Evolutionary conservation across 768 basidiomycete species (phyloP).

Genomic region (Leccinum variicolor): DNA sequence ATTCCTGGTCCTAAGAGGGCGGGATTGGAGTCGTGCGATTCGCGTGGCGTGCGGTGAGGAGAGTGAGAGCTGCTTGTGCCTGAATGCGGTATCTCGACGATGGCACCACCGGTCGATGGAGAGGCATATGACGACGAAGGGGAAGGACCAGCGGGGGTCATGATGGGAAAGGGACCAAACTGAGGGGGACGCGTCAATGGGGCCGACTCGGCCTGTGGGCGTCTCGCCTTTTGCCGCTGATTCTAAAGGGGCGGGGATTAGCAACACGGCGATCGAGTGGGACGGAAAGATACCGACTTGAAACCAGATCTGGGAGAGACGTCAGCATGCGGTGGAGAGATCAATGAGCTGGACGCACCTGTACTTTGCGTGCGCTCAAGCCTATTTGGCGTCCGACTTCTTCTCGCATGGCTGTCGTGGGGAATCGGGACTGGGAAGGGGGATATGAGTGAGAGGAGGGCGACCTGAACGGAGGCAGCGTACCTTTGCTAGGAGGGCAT

Average conservation of each 20-base stretch:
- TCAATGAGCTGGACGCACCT: constrained; percentile 49
- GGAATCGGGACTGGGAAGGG: constrained; percentile 71
- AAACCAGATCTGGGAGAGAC: constrained; percentile 72
- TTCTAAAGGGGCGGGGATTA: constrained; percentile 48
- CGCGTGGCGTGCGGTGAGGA: constrained; percentile 11
- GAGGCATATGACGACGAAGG: constrained; percentile 15
- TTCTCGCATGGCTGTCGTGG: constrained; percentile 83
- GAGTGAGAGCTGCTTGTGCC: constrained; percentile 14
- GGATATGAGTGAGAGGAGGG: neutral
- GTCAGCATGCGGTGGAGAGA: constrained; percentile 10
- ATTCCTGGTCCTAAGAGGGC: constrained; percentile 55
- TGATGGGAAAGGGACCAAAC: constrained; percentile 58
- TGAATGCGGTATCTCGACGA: constrained; percentile 12
- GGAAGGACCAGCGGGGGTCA: constrained; percentile 33
- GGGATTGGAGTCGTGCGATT: constrained; percentile 35
- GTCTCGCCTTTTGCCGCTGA: constrained; percentile 83
- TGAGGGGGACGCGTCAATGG: constrained; percentile 55
- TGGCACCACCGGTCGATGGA: neutral
- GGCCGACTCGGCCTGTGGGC: constrained; percentile 60
- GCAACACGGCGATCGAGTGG: constrained; percentile 1
- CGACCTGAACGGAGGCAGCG: neutral
- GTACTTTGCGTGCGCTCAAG: constrained; percentile 87
- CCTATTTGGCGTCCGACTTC: constrained; percentile 85
- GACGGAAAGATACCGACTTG: constrained; percentile 46
- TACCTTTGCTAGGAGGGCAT: constrained; percentile 84